These are phyloP conservation scores for Gastrodia elata DNA, from an alignment of 106 monocot species.

Conservation along the genomic window DNA sequence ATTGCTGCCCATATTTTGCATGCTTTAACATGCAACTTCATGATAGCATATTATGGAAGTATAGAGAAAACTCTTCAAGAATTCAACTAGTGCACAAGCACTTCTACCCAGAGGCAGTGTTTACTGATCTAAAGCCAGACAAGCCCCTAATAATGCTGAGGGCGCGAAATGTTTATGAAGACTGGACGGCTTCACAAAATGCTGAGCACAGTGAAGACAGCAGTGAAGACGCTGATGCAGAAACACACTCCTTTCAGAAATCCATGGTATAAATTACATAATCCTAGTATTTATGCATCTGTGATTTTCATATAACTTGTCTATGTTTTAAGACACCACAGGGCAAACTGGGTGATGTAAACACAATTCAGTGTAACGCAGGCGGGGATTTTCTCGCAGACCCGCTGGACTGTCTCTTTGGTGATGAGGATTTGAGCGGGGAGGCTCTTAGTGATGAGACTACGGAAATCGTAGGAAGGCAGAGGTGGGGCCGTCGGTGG, in stretches of 20 bases:
- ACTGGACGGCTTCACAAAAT: background rate
- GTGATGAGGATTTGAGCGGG: too few species aligned
- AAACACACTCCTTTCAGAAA: background rate
- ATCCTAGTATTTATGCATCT: background rate
- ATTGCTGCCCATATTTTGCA: conserved; percentile 13
- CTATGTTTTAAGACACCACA: background rate
- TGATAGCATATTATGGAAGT: conserved; percentile 14
- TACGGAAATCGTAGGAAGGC: background rate
- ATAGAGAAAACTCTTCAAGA: conserved; percentile 8
- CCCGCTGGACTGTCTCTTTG: background rate
- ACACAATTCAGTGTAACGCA: background rate
- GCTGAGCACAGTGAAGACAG: background rate
- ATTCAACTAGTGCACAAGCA: conserved; percentile 11
- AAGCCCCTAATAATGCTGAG: conserved; percentile 5
- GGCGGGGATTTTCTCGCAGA: background rate
- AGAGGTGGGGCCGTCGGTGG: too few species aligned
- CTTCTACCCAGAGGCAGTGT: conserved; percentile 16
- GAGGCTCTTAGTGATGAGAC: background rate
- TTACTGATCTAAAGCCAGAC: conserved; percentile 10
- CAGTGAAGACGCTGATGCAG: background rate
- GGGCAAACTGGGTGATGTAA: background rate
- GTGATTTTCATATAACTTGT: background rate
- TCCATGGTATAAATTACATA: background rate
- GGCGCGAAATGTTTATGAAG: conserved; percentile 9
- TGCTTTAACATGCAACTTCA: conserved; percentile 7